Conservation (phyloP, 2,329 filamentous ascomycete species). For the Apiospora saccharicola region DNA sequence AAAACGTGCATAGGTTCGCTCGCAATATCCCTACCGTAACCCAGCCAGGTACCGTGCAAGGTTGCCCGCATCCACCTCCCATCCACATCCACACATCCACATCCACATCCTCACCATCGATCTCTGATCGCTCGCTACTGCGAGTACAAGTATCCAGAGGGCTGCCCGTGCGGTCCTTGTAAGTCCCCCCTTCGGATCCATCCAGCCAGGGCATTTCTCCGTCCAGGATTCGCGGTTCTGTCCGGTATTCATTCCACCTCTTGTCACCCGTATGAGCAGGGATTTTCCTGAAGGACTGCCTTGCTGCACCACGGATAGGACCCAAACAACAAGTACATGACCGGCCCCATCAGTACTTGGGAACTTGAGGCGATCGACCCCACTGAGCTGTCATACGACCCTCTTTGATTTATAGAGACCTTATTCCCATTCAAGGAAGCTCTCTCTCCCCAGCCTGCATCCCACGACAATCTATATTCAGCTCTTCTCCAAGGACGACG, state of each 20-base stretch:
- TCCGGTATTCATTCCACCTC: constrained; percentile 53
- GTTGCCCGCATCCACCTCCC: constrained; percentile 39
- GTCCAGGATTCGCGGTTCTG: constrained; percentile 38
- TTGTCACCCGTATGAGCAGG: constrained; percentile 51
- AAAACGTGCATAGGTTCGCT: constrained; percentile 44
- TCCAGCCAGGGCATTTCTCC: constrained; percentile 57
- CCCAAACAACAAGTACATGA: constrained; percentile 51
- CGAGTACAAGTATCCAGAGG: constrained; percentile 26
- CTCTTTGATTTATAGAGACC: constrained; percentile 48
- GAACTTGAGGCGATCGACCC: constrained; percentile 49
- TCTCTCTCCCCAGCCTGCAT: constrained; percentile 17
- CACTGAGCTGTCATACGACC: constrained; percentile 48
- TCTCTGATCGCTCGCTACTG: constrained; percentile 35
- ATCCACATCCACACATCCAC: constrained; percentile 26
- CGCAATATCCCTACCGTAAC: constrained; percentile 48
- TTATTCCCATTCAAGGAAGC: constrained; percentile 36
- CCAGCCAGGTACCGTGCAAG: constrained; percentile 49
- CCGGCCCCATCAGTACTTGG: constrained; percentile 46
- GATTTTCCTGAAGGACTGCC: constrained; percentile 46
- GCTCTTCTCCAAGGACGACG: constrained; percentile 17
- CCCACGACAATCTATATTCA: constrained; percentile 18
- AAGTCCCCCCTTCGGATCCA: constrained; percentile 51
- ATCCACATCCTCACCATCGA: constrained; percentile 32
- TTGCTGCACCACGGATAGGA: constrained; percentile 51
- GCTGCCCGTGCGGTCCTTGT: constrained; percentile 51